phyloP scores from a whole-genome alignment of 768 basidiomycete genomes.

The Mycena venus region DNA sequence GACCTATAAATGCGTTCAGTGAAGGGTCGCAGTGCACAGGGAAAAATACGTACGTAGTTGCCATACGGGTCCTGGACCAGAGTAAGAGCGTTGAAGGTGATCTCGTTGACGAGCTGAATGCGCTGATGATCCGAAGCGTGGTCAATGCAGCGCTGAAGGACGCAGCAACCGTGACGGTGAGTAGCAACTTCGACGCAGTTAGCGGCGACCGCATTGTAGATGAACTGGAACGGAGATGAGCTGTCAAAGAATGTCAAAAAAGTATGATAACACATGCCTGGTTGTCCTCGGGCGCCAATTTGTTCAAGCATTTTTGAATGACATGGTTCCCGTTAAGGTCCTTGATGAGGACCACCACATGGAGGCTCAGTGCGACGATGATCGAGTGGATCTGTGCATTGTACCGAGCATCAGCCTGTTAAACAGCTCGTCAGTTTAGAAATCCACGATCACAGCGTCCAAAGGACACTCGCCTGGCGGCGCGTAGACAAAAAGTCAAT shows the following conservation, averaged over 20 bases:
- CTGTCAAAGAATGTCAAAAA: not conserved
- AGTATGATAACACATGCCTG: slow-evolving; percentile 66
- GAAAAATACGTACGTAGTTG: slow-evolving; percentile 76
- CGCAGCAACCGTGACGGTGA: slow-evolving; percentile 98
- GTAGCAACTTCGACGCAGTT: slow-evolving; percentile 99
- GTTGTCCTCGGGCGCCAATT: slow-evolving; percentile 97
- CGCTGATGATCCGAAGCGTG: slow-evolving; percentile 97
- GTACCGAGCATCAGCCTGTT: slow-evolving; percentile 86
- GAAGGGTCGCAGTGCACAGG: not conserved
- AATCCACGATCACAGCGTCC: slow-evolving; percentile 48
- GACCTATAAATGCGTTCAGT: slow-evolving; percentile 62
- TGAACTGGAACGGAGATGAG: slow-evolving; percentile 71
- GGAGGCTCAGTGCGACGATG: slow-evolving; percentile 95
- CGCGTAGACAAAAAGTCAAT: slow-evolving; percentile 98
- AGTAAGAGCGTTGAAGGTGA: slow-evolving; percentile 97
- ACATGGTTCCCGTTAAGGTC: slow-evolving; percentile 98
- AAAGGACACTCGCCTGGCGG: slow-evolving; percentile 78
- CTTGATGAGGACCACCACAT: slow-evolving; percentile 99
- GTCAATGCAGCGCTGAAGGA: slow-evolving; percentile 97
- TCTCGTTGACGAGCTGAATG: slow-evolving; percentile 97
- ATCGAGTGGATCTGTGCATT: slow-evolving; percentile 95
- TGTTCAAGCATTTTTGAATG: slow-evolving; percentile 99
- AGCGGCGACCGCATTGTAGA: slow-evolving; percentile 98
- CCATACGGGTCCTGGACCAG: slow-evolving; percentile 98
- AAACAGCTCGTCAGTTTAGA: slow-evolving; percentile 65